Conservation (phyloP, 2,329 filamentous ascomycete species). For the Penicillium rolfsii region DNA sequence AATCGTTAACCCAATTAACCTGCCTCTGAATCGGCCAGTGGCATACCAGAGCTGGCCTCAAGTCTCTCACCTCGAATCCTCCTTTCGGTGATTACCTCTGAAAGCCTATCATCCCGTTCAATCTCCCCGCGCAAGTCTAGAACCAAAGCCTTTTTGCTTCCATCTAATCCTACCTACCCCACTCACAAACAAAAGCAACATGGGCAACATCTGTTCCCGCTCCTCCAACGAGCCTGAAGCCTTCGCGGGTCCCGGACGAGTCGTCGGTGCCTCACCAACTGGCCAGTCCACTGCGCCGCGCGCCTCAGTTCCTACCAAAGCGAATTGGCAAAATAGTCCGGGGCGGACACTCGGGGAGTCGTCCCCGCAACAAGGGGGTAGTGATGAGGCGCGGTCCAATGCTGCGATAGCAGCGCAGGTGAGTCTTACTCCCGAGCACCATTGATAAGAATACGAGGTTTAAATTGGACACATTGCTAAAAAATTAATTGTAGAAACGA, state of each 20-base stretch:
- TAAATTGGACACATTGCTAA: background rate
- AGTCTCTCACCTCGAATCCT: background rate
- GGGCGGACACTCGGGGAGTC: constrained; percentile 66
- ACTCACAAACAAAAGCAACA: constrained; percentile 45
- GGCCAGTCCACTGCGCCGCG: constrained; percentile 52
- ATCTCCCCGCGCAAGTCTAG: background rate
- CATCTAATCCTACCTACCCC: constrained; percentile 6
- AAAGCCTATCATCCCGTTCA: background rate
- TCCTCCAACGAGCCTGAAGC: constrained; percentile 61
- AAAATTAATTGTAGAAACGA: constrained; percentile 61
- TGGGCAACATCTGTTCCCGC: constrained; percentile 90
- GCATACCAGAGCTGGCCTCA: background rate
- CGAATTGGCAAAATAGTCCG: constrained; percentile 53
- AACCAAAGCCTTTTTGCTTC: background rate
- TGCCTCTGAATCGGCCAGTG: background rate
- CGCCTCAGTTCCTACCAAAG: constrained; percentile 50
- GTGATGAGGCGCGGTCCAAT: constrained; percentile 65
- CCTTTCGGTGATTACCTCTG: background rate
- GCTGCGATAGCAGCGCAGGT: constrained; percentile 87
- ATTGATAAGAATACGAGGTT: background rate
- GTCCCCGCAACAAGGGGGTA: constrained; percentile 24
- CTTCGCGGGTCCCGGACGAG: constrained; percentile 73
- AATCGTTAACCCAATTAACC: background rate
- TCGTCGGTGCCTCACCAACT: constrained; percentile 62
- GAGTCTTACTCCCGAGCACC: constrained; percentile 39